These are phyloP conservation scores for Marasmius tenuissimus DNA, from an alignment of 1,284 basidiomycete genomes.

Conservation along the genomic window DNA sequence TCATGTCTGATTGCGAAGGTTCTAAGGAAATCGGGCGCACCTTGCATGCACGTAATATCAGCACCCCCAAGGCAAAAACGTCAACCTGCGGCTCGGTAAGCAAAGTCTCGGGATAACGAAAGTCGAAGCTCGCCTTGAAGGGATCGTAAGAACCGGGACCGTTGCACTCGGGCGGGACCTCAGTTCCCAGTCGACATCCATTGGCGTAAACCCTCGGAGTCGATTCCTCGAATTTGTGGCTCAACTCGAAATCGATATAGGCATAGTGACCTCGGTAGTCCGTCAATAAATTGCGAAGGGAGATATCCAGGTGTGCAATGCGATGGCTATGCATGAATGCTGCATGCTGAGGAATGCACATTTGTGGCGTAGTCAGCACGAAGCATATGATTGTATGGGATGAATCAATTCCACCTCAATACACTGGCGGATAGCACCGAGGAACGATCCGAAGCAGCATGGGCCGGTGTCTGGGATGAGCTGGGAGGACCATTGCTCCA, in stretches of 20 bases:
- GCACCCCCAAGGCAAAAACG: conserved; percentile 65
- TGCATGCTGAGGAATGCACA: conserved; percentile 45
- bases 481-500: conserved; percentile 77
- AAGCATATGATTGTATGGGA: conserved; percentile 4
- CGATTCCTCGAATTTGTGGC: conserved; percentile 47
- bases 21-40: conserved; percentile 33
- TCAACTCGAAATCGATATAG: conserved; percentile 74
- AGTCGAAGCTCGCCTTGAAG: conserved; percentile 42
- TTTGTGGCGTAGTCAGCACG: neutral
- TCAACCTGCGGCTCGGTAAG: conserved; percentile 35
- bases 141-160: conserved; percentile 50
- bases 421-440: conserved; percentile 60
- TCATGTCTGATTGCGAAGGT: conserved; percentile 7
- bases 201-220: conserved; percentile 34
- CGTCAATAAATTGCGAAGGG: conserved; percentile 64
- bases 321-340: conserved; percentile 66
- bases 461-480: conserved; percentile 50
- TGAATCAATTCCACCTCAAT: conserved; percentile 45
- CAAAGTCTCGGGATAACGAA: too few relatives aligned
- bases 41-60: conserved; percentile 64
- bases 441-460: conserved; percentile 50
- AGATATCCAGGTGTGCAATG: conserved; percentile 72
- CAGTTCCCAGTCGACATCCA: conserved; percentile 48
- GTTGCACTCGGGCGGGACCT: conserved; percentile 71
- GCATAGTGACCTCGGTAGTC: conserved; percentile 63